phyloP scores from a whole-genome alignment of 2,329 filamentous ascomycete genomes.

The Pezicula rhizophila region DNA sequence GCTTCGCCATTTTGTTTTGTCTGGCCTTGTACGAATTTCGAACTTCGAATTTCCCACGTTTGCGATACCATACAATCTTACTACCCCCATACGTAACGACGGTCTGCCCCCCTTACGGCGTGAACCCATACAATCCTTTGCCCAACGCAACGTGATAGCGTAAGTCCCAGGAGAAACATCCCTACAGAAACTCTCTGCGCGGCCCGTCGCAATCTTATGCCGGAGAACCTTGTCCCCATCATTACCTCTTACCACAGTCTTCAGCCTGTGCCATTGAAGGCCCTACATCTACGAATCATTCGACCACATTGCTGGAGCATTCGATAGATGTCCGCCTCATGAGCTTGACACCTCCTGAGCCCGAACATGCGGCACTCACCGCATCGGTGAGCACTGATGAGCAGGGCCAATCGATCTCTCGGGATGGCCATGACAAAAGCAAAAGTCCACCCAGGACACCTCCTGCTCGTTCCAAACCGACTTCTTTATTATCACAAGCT shows the following conservation, averaged over 20 bases:
- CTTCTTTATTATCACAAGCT: constrained; percentile 25
- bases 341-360: constrained; percentile 26
- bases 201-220: constrained; percentile 1
- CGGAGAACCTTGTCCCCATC: constrained; percentile 1
- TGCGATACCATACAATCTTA: no score
- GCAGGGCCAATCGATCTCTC: constrained; percentile 16
- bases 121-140: no score
- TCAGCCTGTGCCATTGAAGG: constrained; percentile 14
- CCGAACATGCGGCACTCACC: constrained; percentile 28
- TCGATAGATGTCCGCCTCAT: constrained; percentile 31
- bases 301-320: constrained; percentile 22
- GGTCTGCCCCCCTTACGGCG: no score
- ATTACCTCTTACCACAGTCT: neutral
- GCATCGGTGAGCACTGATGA: constrained; percentile 19
- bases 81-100: no score
- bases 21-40: no score
- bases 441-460: constrained; percentile 15
- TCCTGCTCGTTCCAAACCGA: constrained; percentile 13
- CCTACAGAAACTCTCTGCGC: neutral
- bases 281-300: constrained; percentile 24
- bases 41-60: no score
- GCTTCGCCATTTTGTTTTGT: no score
- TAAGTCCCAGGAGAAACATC: no score
- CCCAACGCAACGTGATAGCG: no score
- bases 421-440: constrained; percentile 15